Evolutionary conservation across 768 basidiomycete genomes (phyloP).

Genomic region (Chalciporus sphaerocephalus): DNA sequence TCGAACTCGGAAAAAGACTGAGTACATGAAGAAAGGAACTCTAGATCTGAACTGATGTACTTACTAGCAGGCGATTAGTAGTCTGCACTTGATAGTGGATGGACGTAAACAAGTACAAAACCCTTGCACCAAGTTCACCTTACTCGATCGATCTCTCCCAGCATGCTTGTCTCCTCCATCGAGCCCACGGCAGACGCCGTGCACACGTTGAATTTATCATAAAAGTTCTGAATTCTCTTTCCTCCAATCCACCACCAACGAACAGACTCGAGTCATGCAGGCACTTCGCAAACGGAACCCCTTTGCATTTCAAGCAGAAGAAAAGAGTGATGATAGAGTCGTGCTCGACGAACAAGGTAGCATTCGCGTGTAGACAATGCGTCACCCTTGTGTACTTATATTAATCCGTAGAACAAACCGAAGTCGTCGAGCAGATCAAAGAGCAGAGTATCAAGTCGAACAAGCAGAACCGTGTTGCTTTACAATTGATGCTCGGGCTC

Average conservation of each 20-base stretch:
- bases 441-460: conserved; percentile 42
- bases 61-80: neutral
- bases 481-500: conserved; percentile 41
- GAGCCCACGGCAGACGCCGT: conserved; percentile 2
- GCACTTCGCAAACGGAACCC: conserved; percentile 43
- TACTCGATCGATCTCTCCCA: neutral
- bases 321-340: conserved; percentile 25
- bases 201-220: conserved; percentile 7
- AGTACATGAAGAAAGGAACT: too few species aligned
- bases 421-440: conserved; percentile 47
- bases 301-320: conserved; percentile 37
- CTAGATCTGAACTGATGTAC: neutral
- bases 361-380: neutral
- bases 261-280: conserved; percentile 18
- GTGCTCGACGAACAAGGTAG: conserved; percentile 55
- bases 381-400: conserved; percentile 1
- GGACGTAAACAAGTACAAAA: conserved; percentile 18
- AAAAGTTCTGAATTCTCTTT: neutral
- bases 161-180: conserved; percentile 1
- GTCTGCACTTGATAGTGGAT: neutral
- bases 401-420: conserved; percentile 52
- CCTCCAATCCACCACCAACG: neutral
- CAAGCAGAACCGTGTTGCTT: conserved; percentile 35
- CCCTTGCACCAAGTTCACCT: conserved; percentile 15
- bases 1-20: too few species aligned